Evolutionary conservation across 108 stramenopile species (phyloP), one percentile per base, ranked within the genome.

Genomic region (Cyclostephanos tholiformis): DNA sequence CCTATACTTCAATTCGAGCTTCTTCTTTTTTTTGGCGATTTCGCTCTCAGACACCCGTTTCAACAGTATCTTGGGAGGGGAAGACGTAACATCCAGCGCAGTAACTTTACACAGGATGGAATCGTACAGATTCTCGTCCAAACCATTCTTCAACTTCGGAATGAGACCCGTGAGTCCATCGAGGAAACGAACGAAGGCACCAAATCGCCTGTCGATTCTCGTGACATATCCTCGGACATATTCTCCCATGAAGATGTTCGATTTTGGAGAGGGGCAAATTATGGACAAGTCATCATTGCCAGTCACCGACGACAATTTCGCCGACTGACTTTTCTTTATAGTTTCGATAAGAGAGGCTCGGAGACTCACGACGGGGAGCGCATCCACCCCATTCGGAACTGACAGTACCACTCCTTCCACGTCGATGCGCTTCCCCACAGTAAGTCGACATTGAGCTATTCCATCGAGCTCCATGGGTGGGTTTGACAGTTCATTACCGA

Each of bases 161-260:
- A 93, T 83, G 14, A 96, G 67, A 17, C 91, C 95, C 26, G 95
- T 92, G 38, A 94, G 74, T 27, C 87, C 85, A 75, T 91, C 86
- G 41, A 89, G 69, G 70, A 94, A 96, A 13, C 89, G 84, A 32
- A 96, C 76, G 59, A 96, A 96, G 20, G 91, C 89, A 44, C 95
- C 95, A 66, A 87, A 83, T 10, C 91, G 85, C 13, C 69, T 70
- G 69, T 92, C 91, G 61, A 90, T 82, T 23, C 88, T 71, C 20
- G 85, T 69, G 25, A 91, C 88, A 68, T 83, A 92, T 23, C 95
- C 95, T 10, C 75, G 76, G 27, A 93, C 82, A 22, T 69, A 65
- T 16, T 87, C 88, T 12, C 91, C 91, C 60, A 88, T 85, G 65
- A 84, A 93, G 6, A 96, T 60, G 27, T 82, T 67, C 4, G 87